These are phyloP conservation scores for Phylloporus sp. DNA, from an alignment of 768 basidiomycete genomes.

Conservation along the genomic window DNA sequence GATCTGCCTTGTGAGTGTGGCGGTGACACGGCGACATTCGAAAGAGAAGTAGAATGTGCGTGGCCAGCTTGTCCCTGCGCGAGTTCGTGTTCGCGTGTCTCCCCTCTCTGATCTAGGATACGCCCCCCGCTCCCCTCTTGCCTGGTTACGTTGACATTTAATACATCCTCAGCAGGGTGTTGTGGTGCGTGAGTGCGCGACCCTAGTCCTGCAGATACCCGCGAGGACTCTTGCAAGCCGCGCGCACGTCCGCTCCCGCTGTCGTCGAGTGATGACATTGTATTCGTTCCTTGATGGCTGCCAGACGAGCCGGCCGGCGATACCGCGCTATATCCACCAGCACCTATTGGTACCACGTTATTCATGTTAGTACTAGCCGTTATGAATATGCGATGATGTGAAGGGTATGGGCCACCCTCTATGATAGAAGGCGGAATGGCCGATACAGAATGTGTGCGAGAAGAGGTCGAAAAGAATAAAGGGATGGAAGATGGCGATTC, in stretches of 20 bases:
- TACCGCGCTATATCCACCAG: conserved; percentile 10
- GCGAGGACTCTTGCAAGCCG: conserved; percentile 12
- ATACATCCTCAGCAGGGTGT: not conserved
- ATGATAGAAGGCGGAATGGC: not conserved
- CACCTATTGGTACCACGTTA: conserved; percentile 10
- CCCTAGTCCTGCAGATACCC: conserved; percentile 1
- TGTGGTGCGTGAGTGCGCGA: not conserved
- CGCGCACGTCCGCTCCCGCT: conserved; percentile 8
- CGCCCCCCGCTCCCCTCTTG: conserved; percentile 2
- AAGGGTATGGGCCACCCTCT: not conserved
- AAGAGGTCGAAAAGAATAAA: not conserved
- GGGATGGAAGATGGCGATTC: conserved; percentile 5
- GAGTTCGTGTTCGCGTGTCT: not conserved
- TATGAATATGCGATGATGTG: not conserved
- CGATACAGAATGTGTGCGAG: not conserved
- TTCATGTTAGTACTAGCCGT: conserved; percentile 9
- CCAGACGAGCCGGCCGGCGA: conserved; percentile 25
- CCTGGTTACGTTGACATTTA: not conserved
- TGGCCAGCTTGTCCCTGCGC: conserved; percentile 8
- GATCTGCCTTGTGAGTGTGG: conserved; percentile 5
- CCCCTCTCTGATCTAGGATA: not conserved
- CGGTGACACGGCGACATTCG: conserved; percentile 23
- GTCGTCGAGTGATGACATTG: conserved; percentile 20
- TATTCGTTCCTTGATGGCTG: conserved; percentile 18
- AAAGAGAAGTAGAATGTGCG: conserved; percentile 21